Conservation (phyloP, 2,329 filamentous ascomycete species). For the Orbilia javanica region DNA sequence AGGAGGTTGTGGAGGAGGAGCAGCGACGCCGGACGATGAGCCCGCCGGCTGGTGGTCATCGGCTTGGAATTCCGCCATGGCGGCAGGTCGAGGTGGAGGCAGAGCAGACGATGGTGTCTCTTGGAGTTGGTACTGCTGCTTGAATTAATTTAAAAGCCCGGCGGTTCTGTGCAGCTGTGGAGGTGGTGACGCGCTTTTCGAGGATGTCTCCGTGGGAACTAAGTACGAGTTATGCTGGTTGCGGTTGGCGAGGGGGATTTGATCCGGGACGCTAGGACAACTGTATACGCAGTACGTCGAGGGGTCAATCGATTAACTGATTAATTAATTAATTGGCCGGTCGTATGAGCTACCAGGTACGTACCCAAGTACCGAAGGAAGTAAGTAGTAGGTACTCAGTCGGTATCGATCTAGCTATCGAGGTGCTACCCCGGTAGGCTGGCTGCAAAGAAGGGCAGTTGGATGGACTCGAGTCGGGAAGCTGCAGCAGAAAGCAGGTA, state of each 20-base stretch:
- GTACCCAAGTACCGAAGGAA: too few relatives aligned
- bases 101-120: not conserved
- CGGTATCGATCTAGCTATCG: too few relatives aligned
- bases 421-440: too few relatives aligned
- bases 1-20: not conserved
- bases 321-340: too few relatives aligned
- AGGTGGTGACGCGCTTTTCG: constrained; percentile 37
- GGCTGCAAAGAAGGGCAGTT: not conserved
- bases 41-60: constrained; percentile 58
- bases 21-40: constrained; percentile 44
- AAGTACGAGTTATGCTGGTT: too few relatives aligned
- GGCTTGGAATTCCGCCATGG: constrained; percentile 56
- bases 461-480: not conserved
- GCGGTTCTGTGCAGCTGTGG: constrained; percentile 5
- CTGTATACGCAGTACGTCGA: too few relatives aligned
- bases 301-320: too few relatives aligned
- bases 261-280: constrained; percentile 37
- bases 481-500: not conserved
- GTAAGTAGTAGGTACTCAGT: too few relatives aligned
- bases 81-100: constrained; percentile 27
- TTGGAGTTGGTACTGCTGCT: not conserved
- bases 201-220: constrained; percentile 15
- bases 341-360: too few relatives aligned
- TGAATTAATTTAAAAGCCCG: constrained; percentile 4
- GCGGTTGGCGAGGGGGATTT: too few relatives aligned